A percentile compares a stretch with the other conserved stretches of the same genome.
These are phyloP conservation scores for Paraleonurus japonicus DNA, from an alignment of 257 asterid species.

Conservation along the genomic window DNA sequence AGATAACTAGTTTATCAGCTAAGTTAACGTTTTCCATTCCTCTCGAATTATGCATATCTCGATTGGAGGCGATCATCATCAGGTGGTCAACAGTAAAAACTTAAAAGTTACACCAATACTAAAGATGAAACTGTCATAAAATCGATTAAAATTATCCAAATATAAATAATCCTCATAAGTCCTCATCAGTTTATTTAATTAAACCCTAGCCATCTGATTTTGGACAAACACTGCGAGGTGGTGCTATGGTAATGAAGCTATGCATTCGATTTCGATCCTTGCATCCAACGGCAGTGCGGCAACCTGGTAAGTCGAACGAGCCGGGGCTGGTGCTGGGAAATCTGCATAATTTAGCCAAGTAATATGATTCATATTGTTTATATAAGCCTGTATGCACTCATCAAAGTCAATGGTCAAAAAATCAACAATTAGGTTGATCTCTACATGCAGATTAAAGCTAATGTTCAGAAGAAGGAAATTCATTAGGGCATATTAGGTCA, in stretches of 20 bases:
- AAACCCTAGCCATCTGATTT: neutral
- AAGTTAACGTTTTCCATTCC: neutral
- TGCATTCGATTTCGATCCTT: constrained; percentile 82
- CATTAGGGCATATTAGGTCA: neutral
- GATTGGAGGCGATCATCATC: neutral
- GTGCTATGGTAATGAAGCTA: constrained; percentile 48
- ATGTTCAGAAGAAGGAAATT: neutral
- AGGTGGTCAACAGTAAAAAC: neutral
- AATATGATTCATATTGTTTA: neutral
- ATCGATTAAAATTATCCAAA: neutral
- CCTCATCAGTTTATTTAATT: constrained; percentile 22
- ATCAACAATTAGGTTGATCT: neutral
- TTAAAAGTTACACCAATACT: neutral
- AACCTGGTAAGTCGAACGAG: constrained; percentile 90
- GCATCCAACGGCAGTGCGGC: constrained; percentile 92
- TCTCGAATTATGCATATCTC: neutral
- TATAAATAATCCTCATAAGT: neutral
- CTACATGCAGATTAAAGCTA: neutral
- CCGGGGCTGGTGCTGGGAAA: constrained; percentile 86
- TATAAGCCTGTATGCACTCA: neutral
- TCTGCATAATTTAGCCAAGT: constrained; percentile 45
- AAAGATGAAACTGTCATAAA: neutral
- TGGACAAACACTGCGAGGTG: neutral
- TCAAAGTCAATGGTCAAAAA: neutral
- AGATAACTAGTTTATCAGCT: neutral